Conservation (phyloP, 73 alveolate genomes). For the Effrenium voratum region DNA sequence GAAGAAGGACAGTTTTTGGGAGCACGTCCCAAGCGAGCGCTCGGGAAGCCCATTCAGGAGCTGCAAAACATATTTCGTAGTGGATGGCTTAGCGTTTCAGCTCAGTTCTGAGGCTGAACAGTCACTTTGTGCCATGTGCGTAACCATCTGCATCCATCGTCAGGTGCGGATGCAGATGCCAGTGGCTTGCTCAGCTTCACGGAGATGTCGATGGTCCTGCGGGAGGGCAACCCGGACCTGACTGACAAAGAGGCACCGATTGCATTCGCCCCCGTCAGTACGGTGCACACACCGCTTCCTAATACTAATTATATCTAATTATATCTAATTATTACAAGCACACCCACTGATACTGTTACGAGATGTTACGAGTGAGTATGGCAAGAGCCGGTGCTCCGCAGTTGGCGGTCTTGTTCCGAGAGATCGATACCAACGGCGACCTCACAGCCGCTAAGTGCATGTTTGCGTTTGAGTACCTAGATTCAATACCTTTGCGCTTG, state of each 20-base stretch:
- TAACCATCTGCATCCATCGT: not conserved
- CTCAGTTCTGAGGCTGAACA: too few relatives aligned
- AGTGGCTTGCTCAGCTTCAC: conserved; percentile 54
- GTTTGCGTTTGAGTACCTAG: not conserved
- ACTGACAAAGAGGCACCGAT: conserved; percentile 40
- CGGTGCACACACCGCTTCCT: not conserved
- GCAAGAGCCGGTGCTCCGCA: not conserved
- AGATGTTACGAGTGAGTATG: too few relatives aligned
- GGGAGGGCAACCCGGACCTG: conserved; percentile 79
- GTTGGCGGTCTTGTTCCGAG: conserved; percentile 78
- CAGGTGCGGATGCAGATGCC: conserved; percentile 44
- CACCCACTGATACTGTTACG: not conserved
- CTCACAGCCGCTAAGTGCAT: not conserved
- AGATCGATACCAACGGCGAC: conserved; percentile 78
- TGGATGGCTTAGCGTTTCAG: not conserved
- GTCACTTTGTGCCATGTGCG: too few relatives aligned
- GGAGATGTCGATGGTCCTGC: conserved; percentile 47
- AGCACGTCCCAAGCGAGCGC: too few relatives aligned
- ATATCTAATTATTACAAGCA: not conserved
- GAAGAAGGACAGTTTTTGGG: too few relatives aligned
- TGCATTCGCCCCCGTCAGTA: not conserved
- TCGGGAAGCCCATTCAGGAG: too few relatives aligned
- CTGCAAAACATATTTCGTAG: not conserved
- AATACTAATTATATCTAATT: too few relatives aligned
- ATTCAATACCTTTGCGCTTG: not conserved